Evolutionary conservation across 352 stramenopile species (phyloP).

Genomic region (Hyphochytrium catenoides): DNA sequence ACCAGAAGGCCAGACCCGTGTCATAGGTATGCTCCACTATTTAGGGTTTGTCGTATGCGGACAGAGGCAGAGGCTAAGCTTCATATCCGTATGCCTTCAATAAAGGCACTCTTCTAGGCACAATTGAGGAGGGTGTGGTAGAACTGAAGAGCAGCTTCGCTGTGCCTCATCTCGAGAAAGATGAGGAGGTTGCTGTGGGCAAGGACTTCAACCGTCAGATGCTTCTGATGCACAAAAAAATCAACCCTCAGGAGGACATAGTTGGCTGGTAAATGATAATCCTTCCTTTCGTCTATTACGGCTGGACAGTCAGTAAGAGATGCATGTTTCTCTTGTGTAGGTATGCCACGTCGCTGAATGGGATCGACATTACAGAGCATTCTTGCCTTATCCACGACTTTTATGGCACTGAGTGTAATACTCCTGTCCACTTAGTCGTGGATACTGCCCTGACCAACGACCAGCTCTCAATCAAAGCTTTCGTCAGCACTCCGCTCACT

Average conservation of each 20-base stretch:
- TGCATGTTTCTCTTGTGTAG: too few relatives aligned
- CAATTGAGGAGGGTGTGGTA: slow-evolving; percentile 46
- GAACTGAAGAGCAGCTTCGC: slow-evolving; percentile 89
- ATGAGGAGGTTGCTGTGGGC: slow-evolving; percentile 85
- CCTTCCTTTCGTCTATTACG: too few relatives aligned
- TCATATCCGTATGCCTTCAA: too few relatives aligned
- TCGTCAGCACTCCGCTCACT: slow-evolving; percentile 61
- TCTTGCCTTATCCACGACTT: slow-evolving; percentile 94
- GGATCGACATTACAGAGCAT: slow-evolving; percentile 65
- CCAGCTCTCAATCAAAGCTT: slow-evolving; percentile 69
- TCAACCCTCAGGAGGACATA: slow-evolving; percentile 81
- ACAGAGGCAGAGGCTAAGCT: too few relatives aligned
- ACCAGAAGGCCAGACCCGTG: slow-evolving; percentile 69
- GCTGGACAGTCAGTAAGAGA: too few relatives aligned
- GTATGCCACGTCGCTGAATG: slow-evolving; percentile 16
- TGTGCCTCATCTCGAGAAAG: slow-evolving; percentile 85
- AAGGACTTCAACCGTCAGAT: slow-evolving; percentile 96
- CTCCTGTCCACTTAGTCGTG: slow-evolving; percentile 80
- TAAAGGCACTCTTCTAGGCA: slow-evolving; percentile 84
- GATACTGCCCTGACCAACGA: slow-evolving; percentile 62
- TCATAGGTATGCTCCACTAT: too few relatives aligned
- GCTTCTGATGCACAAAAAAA: slow-evolving; percentile 77
- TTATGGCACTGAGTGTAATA: slow-evolving; percentile 76
- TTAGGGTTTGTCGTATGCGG: too few relatives aligned
- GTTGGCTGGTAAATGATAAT: slow-evolving; percentile 93